Percentiles rank a stretch among this genome's conserved stretches.
These are phyloP conservation scores for Ceratocystis papillata DNA, from an alignment of 2,329 filamentous ascomycete genomes.

Conservation along the genomic window DNA sequence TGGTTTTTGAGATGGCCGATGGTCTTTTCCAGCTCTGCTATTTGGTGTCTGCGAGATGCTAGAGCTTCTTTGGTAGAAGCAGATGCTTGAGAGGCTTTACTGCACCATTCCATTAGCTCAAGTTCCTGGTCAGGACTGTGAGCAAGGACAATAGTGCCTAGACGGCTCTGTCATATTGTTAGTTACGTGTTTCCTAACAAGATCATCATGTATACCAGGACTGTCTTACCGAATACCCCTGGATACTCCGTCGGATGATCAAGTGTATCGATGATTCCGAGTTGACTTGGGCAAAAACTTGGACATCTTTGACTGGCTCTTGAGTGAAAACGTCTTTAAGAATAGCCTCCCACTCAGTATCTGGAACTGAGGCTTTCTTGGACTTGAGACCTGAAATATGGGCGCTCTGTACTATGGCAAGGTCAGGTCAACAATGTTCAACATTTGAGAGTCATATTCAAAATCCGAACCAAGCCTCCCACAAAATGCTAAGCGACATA, in stretches of 20 bases:
- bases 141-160: constrained; percentile 53
- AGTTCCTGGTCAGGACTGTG: constrained; percentile 48
- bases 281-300: constrained; percentile 49
- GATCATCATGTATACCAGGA: not conserved
- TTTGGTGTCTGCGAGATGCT: constrained; percentile 34
- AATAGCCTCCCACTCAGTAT: constrained; percentile 57
- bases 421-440: constrained; percentile 1
- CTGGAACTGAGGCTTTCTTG: constrained; percentile 43
- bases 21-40: constrained; percentile 42
- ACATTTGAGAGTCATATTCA: not conserved
- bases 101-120: constrained; percentile 61
- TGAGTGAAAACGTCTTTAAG: constrained; percentile 48
- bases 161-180: constrained; percentile 44
- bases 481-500: constrained; percentile 34
- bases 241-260: constrained; percentile 52
- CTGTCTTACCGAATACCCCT: constrained; percentile 54
- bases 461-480: no score
- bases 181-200: not conserved
- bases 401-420: constrained; percentile 34
- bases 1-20: constrained; percentile 50
- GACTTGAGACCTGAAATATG: constrained; percentile 43
- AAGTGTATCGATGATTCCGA: constrained; percentile 45
- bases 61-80: constrained; percentile 37
- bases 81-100: constrained; percentile 43
- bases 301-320: constrained; percentile 42